Base-by-base conservation (phyloP, 2,329 filamentous ascomycete species). In the Phaeoacremonium minimum region DNA sequence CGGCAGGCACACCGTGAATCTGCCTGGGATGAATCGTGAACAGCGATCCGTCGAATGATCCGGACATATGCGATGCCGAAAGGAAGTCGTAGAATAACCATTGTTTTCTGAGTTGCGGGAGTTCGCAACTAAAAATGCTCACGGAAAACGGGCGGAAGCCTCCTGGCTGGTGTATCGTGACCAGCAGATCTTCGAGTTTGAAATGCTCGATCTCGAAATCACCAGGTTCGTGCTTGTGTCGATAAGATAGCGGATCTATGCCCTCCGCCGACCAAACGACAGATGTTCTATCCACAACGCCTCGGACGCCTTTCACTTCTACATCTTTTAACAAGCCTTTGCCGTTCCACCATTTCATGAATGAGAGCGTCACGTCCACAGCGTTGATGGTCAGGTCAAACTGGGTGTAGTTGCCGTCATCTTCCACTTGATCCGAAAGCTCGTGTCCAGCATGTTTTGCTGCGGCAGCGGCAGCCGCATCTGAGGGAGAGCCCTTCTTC, bases 271-370 rank as follows among this genome's bases (percentile, higher is more conserved):
- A 69, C 75, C 87, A 93, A 38, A 72, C 67, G 3, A 98, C 85
- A 32, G 81, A 85, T 1, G 89, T 95, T 41, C 93, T 79, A 60
- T 98, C 93, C 30, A 98, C 75, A 5, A 97, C 87, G 15, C 93
- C 93, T 41, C 93, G 79, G 18, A 98, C 86, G 5, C 93, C 93
- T 54, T 89, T 93, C 35, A 98, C 83, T 55, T 96, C 89, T 29
- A 98, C 93, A 55, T 97, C 87, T 49, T 87, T 83, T 7, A 98
- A 68, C 6, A 94, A 73, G 0, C 93, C 93, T 59, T 91, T 96
- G 15, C 93, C 91, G 50, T 95, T 97, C 79, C 95, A 94, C 93
- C 93, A 98, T 57, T 96, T 97, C n/a, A 89, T 75, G 50, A 98
- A 97, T 0, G 93, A 98, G 17, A 98, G 61, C 0, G 91, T 97